Percentiles rank a stretch among this genome's conserved stretches.
Evolutionary conservation across 2,329 filamentous ascomycete genomes (phyloP).

Genomic region (Pestalotiopsis sp.): DNA sequence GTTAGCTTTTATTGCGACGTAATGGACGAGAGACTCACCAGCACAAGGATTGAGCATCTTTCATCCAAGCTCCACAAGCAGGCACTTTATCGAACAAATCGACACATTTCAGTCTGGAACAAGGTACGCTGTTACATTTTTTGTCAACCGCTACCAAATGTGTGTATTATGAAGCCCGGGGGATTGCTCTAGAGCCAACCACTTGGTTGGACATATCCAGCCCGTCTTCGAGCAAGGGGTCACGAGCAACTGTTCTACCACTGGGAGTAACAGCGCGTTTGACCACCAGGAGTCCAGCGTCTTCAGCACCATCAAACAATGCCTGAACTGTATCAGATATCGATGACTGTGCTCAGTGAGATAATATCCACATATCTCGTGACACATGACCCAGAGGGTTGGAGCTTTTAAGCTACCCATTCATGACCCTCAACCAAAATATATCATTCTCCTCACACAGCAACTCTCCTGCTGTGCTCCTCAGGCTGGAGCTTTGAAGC

Average conservation of each 20-base stretch:
- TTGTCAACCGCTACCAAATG: slow-evolving; percentile 1
- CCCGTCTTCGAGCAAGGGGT: slow-evolving; percentile 5
- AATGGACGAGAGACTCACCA: too few relatives aligned
- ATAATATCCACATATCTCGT: slow-evolving; percentile 9
- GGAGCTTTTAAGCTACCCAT: slow-evolving; percentile 54
- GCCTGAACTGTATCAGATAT: background rate
- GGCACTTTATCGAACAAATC: background rate
- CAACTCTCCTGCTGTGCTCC: slow-evolving; percentile 27
- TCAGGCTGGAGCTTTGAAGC: slow-evolving; percentile 68
- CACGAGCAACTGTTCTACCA: slow-evolving; percentile 14
- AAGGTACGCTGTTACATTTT: slow-evolving; percentile 11
- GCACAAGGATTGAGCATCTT: too few relatives aligned
- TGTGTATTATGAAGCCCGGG: slow-evolving; percentile 13
- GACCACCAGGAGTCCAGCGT: slow-evolving; percentile 14
- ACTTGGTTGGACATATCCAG: slow-evolving; percentile 16
- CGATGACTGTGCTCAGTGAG: background rate
- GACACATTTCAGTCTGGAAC: background rate
- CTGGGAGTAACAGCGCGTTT: slow-evolving; percentile 14
- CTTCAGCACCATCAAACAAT: background rate
- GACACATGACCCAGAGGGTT: slow-evolving; percentile 35
- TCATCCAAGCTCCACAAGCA: too few relatives aligned
- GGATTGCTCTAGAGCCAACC: slow-evolving; percentile 11
- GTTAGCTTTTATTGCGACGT: too few relatives aligned
- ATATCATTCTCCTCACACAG: slow-evolving; percentile 29
- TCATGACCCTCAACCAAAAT: slow-evolving; percentile 42